Conservation (phyloP, 2,329 filamentous ascomycete species). For the Phoma sp. region DNA sequence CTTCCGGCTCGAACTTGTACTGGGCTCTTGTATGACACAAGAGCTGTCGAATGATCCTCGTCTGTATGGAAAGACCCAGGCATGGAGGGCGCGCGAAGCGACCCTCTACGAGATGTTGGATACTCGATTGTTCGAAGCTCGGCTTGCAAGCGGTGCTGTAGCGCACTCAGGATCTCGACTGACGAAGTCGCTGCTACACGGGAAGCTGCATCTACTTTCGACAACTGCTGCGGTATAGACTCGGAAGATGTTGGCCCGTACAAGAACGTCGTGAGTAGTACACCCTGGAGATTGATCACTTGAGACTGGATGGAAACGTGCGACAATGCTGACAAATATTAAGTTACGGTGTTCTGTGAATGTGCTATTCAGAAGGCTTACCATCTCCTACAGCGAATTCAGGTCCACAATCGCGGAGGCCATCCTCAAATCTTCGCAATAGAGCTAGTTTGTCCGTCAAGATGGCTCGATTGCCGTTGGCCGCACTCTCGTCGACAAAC, state of each 20-base stretch:
- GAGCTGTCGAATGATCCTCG: constrained; percentile 28
- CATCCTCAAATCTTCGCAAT: constrained; percentile 38
- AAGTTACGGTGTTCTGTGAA: neutral
- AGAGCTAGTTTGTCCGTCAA: constrained; percentile 43
- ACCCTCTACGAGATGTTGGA: constrained; percentile 5
- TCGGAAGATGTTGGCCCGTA: constrained; percentile 45
- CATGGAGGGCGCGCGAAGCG: constrained; percentile 2
- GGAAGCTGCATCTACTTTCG: constrained; percentile 39
- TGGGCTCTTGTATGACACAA: constrained; percentile 30
- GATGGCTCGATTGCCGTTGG: constrained; percentile 36
- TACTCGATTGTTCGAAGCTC: constrained; percentile 19
- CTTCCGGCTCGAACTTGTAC: constrained; percentile 22
- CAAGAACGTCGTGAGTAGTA: constrained; percentile 41
- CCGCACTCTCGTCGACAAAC: constrained; percentile 35
- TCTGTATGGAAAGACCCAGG: constrained; percentile 2
- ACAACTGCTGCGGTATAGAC: constrained; percentile 41
- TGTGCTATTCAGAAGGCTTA: constrained; percentile 16
- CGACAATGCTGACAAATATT: constrained; percentile 30
- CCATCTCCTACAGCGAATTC: constrained; percentile 44
- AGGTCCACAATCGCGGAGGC: constrained; percentile 35
- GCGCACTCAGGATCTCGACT: constrained; percentile 38
- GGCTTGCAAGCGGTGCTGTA: constrained; percentile 34
- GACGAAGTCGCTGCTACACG: constrained; percentile 34
- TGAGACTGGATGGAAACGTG: constrained; percentile 43
- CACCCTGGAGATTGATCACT: constrained; percentile 44